phyloP scores from a whole-genome alignment of 441 rosid species.

The Lepidium campestre region DNA sequence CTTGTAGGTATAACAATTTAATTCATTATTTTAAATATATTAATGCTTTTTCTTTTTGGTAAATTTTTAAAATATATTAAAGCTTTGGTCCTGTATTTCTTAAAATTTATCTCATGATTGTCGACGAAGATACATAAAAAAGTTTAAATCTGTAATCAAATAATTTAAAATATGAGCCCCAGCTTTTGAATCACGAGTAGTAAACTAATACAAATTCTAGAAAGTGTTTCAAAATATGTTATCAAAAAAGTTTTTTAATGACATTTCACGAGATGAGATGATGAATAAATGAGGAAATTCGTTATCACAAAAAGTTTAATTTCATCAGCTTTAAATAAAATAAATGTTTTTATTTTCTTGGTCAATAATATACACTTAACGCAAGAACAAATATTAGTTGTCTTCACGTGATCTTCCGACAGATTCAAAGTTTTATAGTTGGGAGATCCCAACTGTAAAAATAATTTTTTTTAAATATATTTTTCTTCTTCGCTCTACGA shows the following conservation, averaged over 20 bases:
- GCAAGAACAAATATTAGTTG: constrained; percentile 16
- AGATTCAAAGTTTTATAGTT: constrained; percentile 8
- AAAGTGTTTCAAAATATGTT: not conserved
- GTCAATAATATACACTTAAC: constrained; percentile 7
- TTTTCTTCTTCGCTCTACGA: not conserved
- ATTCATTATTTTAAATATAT: not conserved
- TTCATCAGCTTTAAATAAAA: not conserved
- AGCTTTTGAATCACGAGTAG: not conserved
- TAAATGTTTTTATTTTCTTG: not conserved
- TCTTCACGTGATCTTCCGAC: constrained; percentile 30
- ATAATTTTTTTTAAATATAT: not conserved
- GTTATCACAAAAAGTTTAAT: not conserved
- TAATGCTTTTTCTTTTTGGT: not conserved
- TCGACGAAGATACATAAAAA: not conserved
- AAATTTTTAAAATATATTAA: too few relatives aligned
- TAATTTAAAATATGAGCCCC: not conserved
- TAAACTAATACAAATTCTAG: not conserved
- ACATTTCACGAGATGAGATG: too few relatives aligned
- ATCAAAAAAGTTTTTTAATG: not conserved
- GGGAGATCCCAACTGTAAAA: constrained; percentile 9
- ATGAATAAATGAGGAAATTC: constrained; percentile 11
- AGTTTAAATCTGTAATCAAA: not conserved
- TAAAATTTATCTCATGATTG: too few relatives aligned
- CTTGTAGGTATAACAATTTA: not conserved
- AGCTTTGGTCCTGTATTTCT: too few relatives aligned